Base-by-base conservation (phyloP, 2,329 filamentous ascomycete species). In the Neofusicoccum laricinum region DNA sequence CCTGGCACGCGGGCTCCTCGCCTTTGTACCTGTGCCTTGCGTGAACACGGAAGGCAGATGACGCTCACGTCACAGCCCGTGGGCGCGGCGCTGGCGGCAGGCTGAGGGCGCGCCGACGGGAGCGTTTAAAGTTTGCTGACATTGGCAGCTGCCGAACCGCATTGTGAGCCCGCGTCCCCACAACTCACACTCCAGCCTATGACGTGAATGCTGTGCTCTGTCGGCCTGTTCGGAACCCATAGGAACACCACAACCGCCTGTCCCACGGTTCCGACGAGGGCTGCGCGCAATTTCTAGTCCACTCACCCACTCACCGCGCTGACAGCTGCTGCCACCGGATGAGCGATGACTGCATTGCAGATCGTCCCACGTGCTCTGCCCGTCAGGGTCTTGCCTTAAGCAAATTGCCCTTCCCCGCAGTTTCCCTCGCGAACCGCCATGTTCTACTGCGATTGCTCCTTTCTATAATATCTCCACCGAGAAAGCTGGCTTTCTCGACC, bases 371-470 rank as follows among this genome's bases (percentile, higher is more conserved):
- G 14, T 30, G 55, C 53, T 45, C 53, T 45, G 25, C 30, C 41
- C n/a, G 55, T 59, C 41, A 48, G 55, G 55, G 41, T 59, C 55
- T 58, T 58, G 53, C 38, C n/a, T 46, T 46, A 46, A 17, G 41
- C 40, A 46, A n/a, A 45, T 59, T 59, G n/a, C 15, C 3, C 15
- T 46, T 59, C 55, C 55, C 55, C 55, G 55, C 55, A 58, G 53
- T 58, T 45, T 45, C 53, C 15, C 14, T 45, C 11, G 38, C 53
- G 53, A 58, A 30, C 40, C 21, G n/a, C 38, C 21, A 46, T 59
- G 41, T 45, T 48, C 55, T 14, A 34, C 19, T 34, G 40, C 55
- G 17, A 59, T 36, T 59, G 30, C 25, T 21, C 8, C 36, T 19
- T 19, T 8, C 46, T 32, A 30, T 59, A 59, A 6, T 46, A 36